A percentile compares a stretch with the other conserved stretches of the same genome.
Evolutionary conservation across 495 filamentous ascomycete species (phyloP).

Genomic region (Clohesyomyces aquaticus): DNA sequence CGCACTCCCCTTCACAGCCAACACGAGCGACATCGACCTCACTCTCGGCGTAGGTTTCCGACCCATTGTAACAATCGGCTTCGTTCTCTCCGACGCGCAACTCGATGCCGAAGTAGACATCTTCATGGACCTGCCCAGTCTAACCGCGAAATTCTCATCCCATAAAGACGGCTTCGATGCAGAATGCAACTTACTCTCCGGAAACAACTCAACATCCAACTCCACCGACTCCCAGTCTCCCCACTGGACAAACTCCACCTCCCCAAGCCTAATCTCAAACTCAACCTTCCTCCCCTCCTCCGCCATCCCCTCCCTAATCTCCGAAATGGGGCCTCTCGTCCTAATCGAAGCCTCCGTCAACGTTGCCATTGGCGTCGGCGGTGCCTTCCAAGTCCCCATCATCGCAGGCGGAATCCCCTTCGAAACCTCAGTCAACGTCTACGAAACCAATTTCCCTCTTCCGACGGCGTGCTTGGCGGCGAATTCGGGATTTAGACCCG

Average conservation of each 20-base stretch:
- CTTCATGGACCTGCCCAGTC: slow-evolving; percentile 27
- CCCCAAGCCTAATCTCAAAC: not conserved
- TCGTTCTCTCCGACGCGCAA: slow-evolving; percentile 22
- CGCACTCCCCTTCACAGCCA: slow-evolving; percentile 30
- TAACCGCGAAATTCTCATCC: slow-evolving; percentile 17
- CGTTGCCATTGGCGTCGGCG: slow-evolving; percentile 23
- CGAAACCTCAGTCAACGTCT: slow-evolving; percentile 16
- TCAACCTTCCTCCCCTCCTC: slow-evolving; percentile 7
- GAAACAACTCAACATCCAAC: not conserved
- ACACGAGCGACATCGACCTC: slow-evolving; percentile 20
- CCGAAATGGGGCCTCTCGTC: slow-evolving; percentile 25
- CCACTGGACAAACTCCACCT: not conserved
- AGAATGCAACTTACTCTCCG: slow-evolving; percentile 8
- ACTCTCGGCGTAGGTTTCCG: slow-evolving; percentile 16
- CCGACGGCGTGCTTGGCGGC: slow-evolving; percentile 29
- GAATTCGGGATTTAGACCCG: not conserved
- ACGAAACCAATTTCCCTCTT: slow-evolving; percentile 22
- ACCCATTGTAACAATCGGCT: slow-evolving; percentile 32
- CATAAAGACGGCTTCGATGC: not conserved
- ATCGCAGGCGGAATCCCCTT: not conserved
- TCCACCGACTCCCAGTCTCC: not conserved
- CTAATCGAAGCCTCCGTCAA: slow-evolving; percentile 20
- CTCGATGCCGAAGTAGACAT: slow-evolving; percentile 16
- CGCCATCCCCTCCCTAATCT: not conserved
- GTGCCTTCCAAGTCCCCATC: slow-evolving; percentile 16